phyloP scores from a whole-genome alignment of 2,329 filamentous ascomycete genomes.

The Purpureocillium lavendulum region DNA sequence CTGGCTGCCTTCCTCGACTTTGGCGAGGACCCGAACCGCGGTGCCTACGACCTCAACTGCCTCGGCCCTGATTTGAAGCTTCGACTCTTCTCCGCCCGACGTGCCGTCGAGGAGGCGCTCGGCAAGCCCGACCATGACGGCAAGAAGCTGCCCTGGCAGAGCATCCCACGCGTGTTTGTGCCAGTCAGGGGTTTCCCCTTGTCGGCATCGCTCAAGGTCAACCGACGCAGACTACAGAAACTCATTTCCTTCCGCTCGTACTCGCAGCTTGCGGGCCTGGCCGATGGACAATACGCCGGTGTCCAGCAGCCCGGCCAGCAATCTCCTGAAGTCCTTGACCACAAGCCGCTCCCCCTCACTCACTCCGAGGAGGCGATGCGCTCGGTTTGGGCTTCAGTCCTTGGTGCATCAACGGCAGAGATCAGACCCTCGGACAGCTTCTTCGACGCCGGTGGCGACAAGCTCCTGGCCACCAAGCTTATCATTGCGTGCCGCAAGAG shows the following conservation, averaged over 20 bases:
- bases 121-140: conserved; percentile 15
- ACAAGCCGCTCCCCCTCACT: conserved; percentile 40
- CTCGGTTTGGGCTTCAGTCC: conserved; percentile 35
- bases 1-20: conserved; percentile 43
- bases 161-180: conserved; percentile 40
- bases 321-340: conserved; percentile 20
- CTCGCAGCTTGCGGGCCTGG: conserved; percentile 32
- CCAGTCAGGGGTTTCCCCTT: conserved; percentile 39
- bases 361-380: conserved; percentile 38
- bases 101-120: conserved; percentile 33
- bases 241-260: conserved; percentile 32
- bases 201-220: conserved; percentile 41
- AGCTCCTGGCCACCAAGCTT: conserved; percentile 33
- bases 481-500: conserved; percentile 35
- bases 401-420: conserved; percentile 26
- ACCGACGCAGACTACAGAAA: conserved; percentile 37
- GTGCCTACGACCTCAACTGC: conserved; percentile 26
- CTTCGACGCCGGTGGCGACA: conserved; percentile 36
- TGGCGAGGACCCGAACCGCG: conserved; percentile 28
- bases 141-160: conserved; percentile 24
- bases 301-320: conserved; percentile 18
- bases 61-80: conserved; percentile 32
- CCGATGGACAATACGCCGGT: conserved; percentile 21
- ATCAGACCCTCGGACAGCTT: conserved; percentile 37
- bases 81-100: conserved; percentile 32